These are phyloP conservation scores for Kockiozyma suomiensis DNA, from an alignment of 805 yeast genomes.

Conservation along the genomic window DNA sequence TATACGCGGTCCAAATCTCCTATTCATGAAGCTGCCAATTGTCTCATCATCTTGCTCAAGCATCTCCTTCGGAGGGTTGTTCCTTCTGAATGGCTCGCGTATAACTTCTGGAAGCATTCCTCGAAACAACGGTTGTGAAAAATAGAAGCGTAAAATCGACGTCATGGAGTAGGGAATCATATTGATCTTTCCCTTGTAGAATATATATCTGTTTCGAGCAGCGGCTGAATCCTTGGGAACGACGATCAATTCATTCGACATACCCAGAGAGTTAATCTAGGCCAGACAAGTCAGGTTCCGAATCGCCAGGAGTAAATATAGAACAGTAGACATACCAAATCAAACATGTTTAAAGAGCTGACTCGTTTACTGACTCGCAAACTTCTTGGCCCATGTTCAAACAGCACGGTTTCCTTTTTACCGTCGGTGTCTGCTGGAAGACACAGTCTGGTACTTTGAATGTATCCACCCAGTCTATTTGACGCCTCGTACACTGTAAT, in stretches of 20 bases:
- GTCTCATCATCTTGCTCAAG: conserved; percentile 60
- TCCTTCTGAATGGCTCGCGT: conserved; percentile 29
- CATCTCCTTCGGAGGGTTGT: neutral
- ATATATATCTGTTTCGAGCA: conserved; percentile 40
- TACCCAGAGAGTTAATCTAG: conserved; percentile 48
- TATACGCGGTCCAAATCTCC: conserved; percentile 65
- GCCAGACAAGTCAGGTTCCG: conserved; percentile 14
- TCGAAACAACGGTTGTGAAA: conserved; percentile 41
- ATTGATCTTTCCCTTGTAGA: conserved; percentile 24
- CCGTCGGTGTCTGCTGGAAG: conserved; percentile 1
- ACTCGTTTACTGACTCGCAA: conserved; percentile 57
- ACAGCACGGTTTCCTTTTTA: conserved; percentile 40
- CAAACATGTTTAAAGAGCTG: conserved; percentile 59
- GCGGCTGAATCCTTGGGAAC: conserved; percentile 62
- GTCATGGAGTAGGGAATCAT: conserved; percentile 37
- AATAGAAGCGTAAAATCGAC: conserved; percentile 12
- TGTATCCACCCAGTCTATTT: conserved; percentile 75
- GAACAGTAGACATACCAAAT: conserved; percentile 47
- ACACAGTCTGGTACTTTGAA: conserved; percentile 47
- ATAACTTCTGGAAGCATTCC: conserved; percentile 43
- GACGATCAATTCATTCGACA: conserved; percentile 56
- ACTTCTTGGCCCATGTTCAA: conserved; percentile 93
- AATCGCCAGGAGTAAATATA: neutral
- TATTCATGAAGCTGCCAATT: conserved; percentile 62
- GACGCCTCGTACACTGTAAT: conserved; percentile 65